These are phyloP conservation scores for Macrophomina tecta DNA, from an alignment of 2,329 filamentous ascomycete genomes.

Conservation along the genomic window DNA sequence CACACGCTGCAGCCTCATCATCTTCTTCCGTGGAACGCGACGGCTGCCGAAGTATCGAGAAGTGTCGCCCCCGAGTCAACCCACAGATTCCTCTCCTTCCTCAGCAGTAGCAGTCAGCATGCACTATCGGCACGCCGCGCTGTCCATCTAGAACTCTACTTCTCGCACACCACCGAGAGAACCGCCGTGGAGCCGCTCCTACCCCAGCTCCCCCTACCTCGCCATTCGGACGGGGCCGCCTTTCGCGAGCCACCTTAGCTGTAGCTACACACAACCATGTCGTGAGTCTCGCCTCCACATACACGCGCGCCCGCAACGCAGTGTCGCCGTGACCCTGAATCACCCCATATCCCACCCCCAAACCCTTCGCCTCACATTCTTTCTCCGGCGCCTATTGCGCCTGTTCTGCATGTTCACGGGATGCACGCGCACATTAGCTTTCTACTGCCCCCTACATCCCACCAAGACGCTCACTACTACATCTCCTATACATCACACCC, in stretches of 20 bases:
- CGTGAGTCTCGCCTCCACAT: conserved; percentile 23
- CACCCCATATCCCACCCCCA: not conserved
- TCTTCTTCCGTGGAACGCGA: conserved; percentile 22
- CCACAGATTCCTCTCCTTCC: not conserved
- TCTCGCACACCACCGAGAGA: conserved; percentile 12
- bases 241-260: not conserved
- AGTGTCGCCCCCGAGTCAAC: conserved; percentile 20
- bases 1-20: conserved; percentile 26
- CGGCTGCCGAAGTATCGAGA: conserved; percentile 23
- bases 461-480: conserved; percentile 5
- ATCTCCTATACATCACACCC: conserved; percentile 17
- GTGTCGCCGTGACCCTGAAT: conserved; percentile 16
- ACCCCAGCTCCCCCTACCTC: not conserved
- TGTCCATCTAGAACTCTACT: conserved; percentile 19
- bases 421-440: conserved; percentile 8
- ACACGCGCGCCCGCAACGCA: not conserved
- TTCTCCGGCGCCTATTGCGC: conserved; percentile 11
- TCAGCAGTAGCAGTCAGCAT: not conserved
- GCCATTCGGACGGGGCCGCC: conserved; percentile 17
- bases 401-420: not conserved
- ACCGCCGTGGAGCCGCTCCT: conserved; percentile 19
- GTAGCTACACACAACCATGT: conserved; percentile 23
- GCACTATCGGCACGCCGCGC: conserved; percentile 14
- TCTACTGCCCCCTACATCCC: not conserved
- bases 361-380: not conserved